Evolutionary conservation across 441 rosid genomes (phyloP), one percentile per base, ranked within the genome.

Genomic region (Adansonia gregorii): DNA sequence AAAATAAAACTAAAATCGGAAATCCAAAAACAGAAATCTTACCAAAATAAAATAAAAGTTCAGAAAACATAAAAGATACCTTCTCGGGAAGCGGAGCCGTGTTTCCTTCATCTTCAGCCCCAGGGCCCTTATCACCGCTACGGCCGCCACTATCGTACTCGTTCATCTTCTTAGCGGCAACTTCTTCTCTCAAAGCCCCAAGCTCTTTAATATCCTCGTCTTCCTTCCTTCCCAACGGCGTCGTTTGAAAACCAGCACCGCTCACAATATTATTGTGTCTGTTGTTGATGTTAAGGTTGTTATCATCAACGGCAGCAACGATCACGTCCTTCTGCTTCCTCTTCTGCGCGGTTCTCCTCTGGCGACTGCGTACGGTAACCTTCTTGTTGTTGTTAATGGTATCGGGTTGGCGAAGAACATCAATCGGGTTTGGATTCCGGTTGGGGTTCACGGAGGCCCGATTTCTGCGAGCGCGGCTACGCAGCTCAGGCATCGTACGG

Each of bases 1-100:
- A 54, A 20, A 22, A 12, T 10, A 39, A 39, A 39, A 46, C 41
- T 39, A 39, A 39, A 67, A 69, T 35, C 41, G 6, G 52, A 61
- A 60, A 49, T 39, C 39, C 59, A 72, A 73, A 54, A 51, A 71
- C 27, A 73, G 12, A 9, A 41, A 52, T 22, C 8, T 41, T 20
- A 20, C 17, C 1, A 73, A 14, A 49, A 58, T 19, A 35, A 60
- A 8, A 3, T 35, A 6, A 1, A 49, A 61, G 52, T 48, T 4
- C 12, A 64, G 12, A 3, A 46, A 55, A 15, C 4, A 58, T 15
- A 54, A 54, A 65, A 20, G 3, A 46, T 22, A 93, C 97, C 93
- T 89, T 93, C 74, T 89, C 97, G 24, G 98, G 98, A 80, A 93
- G 85, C 1, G 97, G 98, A 80, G 95, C 92, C 52, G 93, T 68